These are phyloP conservation scores for Limonium bicolor DNA, from an alignment of 148 eudicot genomes.

Conservation along the genomic window DNA sequence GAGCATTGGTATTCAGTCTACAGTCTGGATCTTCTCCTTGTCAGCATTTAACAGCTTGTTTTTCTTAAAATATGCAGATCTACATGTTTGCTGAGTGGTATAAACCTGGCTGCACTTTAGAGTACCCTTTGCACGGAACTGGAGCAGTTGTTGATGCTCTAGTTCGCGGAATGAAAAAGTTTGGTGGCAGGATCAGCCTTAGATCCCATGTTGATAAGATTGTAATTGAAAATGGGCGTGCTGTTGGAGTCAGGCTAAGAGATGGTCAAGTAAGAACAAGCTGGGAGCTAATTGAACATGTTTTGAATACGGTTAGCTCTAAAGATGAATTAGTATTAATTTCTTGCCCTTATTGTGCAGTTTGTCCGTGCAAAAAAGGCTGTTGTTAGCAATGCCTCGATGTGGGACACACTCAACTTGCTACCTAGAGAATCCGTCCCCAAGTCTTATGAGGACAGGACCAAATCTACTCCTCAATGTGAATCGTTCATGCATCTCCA, in stretches of 20 bases:
- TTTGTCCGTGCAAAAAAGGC: slow-evolving; percentile 90
- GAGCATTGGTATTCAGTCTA: too few relatives aligned
- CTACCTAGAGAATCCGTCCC: slow-evolving; percentile 66
- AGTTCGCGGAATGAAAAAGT: slow-evolving; percentile 75
- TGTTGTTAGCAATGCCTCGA: slow-evolving; percentile 94
- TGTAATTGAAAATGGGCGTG: slow-evolving; percentile 84
- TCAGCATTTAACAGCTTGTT: too few relatives aligned
- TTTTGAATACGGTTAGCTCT: too few relatives aligned
- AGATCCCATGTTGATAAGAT: slow-evolving; percentile 75
- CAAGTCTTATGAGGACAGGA: slow-evolving; percentile 40
- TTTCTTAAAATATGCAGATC: slow-evolving; percentile 36
- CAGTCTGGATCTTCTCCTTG: too few relatives aligned
- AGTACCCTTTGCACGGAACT: slow-evolving; percentile 88
- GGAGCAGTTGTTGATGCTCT: slow-evolving; percentile 88
- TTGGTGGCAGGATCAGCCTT: slow-evolving; percentile 70
- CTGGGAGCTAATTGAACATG: too few relatives aligned
- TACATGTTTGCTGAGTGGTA: slow-evolving; percentile 99
- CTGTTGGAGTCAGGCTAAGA: slow-evolving; percentile 78
- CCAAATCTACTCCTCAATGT: slow-evolving; percentile 68
- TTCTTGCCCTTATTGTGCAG: slow-evolving; percentile 25
- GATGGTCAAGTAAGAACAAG: slow-evolving; percentile 66
- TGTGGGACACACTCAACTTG: slow-evolving; percentile 91
- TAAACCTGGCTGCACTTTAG: slow-evolving; percentile 84
- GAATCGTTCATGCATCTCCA: slow-evolving; percentile 99
- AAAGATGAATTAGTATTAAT: background rate